phyloP scores from a whole-genome alignment of 352 stramenopile genomes.

The Phytopythium delawarense region DNA sequence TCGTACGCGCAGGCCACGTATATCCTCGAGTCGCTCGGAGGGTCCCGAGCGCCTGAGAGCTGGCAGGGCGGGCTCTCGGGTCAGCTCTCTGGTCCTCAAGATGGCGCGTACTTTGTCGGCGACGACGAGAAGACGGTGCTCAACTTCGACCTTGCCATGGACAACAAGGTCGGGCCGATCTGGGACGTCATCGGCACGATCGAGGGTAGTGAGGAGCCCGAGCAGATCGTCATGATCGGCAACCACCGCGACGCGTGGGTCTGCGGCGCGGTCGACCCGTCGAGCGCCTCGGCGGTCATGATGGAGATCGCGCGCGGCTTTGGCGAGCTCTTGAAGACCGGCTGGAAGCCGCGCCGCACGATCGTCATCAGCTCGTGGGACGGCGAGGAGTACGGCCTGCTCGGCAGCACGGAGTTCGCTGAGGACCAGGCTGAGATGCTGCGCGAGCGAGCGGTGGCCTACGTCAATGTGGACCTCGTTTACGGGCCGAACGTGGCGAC shows the following conservation, averaged over 20 bases:
- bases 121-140: slow-evolving; percentile 40
- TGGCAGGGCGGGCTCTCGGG: slow-evolving; percentile 59
- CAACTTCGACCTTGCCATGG: slow-evolving; percentile 55
- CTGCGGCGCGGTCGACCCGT: slow-evolving; percentile 75
- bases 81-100: slow-evolving; percentile 66
- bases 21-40: slow-evolving; percentile 58
- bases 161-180: slow-evolving; percentile 71
- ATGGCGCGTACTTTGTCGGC: slow-evolving; percentile 80
- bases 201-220: slow-evolving; percentile 33
- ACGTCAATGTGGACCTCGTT: slow-evolving; percentile 66
- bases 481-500: slow-evolving; percentile 30
- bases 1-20: slow-evolving; percentile 70
- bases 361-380: slow-evolving; percentile 69
- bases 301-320: slow-evolving; percentile 66
- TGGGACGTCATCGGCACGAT: slow-evolving; percentile 89
- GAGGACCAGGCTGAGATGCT: slow-evolving; percentile 30
- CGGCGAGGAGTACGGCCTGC: slow-evolving; percentile 61
- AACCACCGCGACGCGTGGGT: slow-evolving; percentile 89
- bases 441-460: slow-evolving; percentile 30
- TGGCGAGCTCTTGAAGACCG: slow-evolving; percentile 36
- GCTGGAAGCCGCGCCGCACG: slow-evolving; percentile 67
- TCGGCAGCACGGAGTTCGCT: slow-evolving; percentile 59
- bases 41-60: slow-evolving; percentile 30
- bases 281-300: slow-evolving; percentile 60
- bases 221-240: slow-evolving; percentile 68